phyloP scores from a whole-genome alignment of 1,284 basidiomycete species.

The Trichosporon coremiiforme region DNA sequence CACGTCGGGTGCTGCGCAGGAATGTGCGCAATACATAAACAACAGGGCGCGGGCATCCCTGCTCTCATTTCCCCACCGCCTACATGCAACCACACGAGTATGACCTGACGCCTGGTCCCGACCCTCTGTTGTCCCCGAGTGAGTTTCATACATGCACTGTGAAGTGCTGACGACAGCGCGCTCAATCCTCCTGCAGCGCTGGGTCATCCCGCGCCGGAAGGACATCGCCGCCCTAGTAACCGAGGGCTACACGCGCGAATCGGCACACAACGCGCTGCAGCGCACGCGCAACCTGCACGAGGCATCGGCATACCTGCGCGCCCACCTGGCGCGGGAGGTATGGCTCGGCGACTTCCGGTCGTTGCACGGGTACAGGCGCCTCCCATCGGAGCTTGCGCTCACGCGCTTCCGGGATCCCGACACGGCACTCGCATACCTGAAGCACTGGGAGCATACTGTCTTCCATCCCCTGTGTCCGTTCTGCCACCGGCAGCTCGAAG shows the following conservation, averaged over 20 bases:
- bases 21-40: neutral
- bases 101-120: slow-evolving; percentile 8
- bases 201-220: neutral
- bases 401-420: neutral
- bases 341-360: neutral
- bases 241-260: neutral
- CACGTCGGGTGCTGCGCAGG: too few species aligned
- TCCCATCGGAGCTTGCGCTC: neutral
- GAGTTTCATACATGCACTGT: too few species aligned
- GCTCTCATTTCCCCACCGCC: too few species aligned
- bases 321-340: neutral
- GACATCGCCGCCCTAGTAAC: neutral
- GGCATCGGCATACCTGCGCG: neutral
- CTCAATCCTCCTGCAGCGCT: neutral
- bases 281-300: neutral
- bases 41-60: neutral
- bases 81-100: slow-evolving; percentile 3
- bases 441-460: neutral
- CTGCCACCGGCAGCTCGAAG: neutral
- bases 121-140: neutral
- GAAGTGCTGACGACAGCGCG: slow-evolving; percentile 1
- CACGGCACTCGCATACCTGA: neutral
- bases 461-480: neutral
- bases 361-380: neutral
- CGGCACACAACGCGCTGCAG: neutral